phyloP scores from a whole-genome alignment of 2,329 filamentous ascomycete species.

The Pseudogymnoascus sp. region DNA sequence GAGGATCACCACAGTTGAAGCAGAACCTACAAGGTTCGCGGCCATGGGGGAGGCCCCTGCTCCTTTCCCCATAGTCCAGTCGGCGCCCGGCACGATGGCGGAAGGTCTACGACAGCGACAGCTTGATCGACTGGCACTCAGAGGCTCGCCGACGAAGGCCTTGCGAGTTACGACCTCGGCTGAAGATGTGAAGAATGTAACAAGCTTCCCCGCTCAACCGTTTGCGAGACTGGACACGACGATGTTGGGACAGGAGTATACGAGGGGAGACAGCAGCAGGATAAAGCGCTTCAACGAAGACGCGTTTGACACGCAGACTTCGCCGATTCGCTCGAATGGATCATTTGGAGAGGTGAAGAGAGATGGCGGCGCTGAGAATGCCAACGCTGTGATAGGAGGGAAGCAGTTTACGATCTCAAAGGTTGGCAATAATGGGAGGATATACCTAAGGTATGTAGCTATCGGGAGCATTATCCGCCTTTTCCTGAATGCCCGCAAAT shows the following conservation, averaged over 20 bases:
- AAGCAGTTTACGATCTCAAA: conserved; percentile 65
- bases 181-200: conserved; percentile 21
- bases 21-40: background rate
- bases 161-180: conserved; percentile 19
- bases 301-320: conserved; percentile 23
- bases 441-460: conserved; percentile 62
- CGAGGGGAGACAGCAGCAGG: conserved; percentile 12
- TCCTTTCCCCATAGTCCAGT: conserved; percentile 2
- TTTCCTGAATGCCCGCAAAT: conserved; percentile 19
- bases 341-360: conserved; percentile 43
- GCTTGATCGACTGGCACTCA: conserved; percentile 28
- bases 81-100: conserved; percentile 1
- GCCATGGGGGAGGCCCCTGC: background rate
- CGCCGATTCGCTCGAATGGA: conserved; percentile 6
- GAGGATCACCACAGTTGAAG: conserved; percentile 8
- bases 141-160: conserved; percentile 24
- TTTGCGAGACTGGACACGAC: conserved; percentile 17
- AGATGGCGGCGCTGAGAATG: conserved; percentile 53
- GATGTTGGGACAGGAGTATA: conserved; percentile 10
- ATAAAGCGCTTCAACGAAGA: conserved; percentile 24
- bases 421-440: conserved; percentile 74
- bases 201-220: conserved; percentile 21
- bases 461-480: conserved; percentile 18
- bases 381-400: conserved; percentile 42
- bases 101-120: conserved; percentile 29